Base-by-base conservation (phyloP, 305 asterid species). In the Fraxinus dipetala region DNA sequence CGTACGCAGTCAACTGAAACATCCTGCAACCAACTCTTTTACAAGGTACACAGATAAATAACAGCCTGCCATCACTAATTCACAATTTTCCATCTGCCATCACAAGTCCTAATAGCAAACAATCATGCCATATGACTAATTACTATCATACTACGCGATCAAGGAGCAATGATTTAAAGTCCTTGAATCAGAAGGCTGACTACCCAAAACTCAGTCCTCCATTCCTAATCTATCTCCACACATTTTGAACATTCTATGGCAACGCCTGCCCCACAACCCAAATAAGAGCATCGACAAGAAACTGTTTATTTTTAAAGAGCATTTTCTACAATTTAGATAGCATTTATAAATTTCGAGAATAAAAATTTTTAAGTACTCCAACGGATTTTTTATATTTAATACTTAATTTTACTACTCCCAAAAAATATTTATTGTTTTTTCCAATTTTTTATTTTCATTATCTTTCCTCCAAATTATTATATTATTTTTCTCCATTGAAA, bases 1-100 rank as follows among this genome's bases (percentile, higher is more conserved):
- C 77, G 75, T 63, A 24, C 28, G 61, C 34, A 28, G 38, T 34
- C 75, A 78, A 32, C 35, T 79, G 30, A 18, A 61, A 61, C 70
- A 20, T 26, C 7, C 73, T 22, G 35, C 18, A 26, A 3, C 35
- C 73, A 26, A 65, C 73, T 43, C 32, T 63, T 65, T 20, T 7
- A 77, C 22, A 77, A 51, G 73, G 73, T 59, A 77, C 76, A 38
- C 28, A 78, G 69, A 84, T 74, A 72, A 84, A 56, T 30, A 76
- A n/a, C 75, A 76, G 7, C 63, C n/a, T 80, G 61, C 48, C 81
- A 79, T 84, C 78, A 72, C 65, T 54, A 84, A 56, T 56, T 35
- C 36, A 70, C 73, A 26, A 11, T 24, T 65, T 65, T 65, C 73
- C n/a, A 26, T 24, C n/a, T 0, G 73, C 31, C 73, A 65, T 65